Percentiles rank a stretch among this genome's conserved stretches.
Evolutionary conservation across 768 basidiomycete species (phyloP).

Genomic region (Guyanaporus albipodus): DNA sequence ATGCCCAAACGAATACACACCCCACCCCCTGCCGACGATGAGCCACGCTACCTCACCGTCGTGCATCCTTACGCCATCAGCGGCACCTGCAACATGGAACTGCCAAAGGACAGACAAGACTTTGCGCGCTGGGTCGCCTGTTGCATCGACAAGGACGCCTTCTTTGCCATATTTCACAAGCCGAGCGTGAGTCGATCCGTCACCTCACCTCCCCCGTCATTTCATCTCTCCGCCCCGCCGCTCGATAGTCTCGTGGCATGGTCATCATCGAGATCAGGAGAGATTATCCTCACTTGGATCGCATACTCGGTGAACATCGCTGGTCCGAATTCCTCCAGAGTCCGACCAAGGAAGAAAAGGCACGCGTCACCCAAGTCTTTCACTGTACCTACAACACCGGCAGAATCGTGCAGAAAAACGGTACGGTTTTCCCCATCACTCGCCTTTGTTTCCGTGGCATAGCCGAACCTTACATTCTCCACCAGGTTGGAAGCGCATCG

Average conservation of each 20-base stretch:
- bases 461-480: background rate
- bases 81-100: constrained; percentile 38
- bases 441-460: background rate
- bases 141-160: constrained; percentile 31
- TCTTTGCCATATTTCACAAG: constrained; percentile 43
- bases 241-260: constrained; percentile 38
- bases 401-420: constrained; percentile 42
- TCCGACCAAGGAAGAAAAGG: constrained; percentile 30
- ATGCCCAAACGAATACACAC: constrained; percentile 43
- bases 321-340: constrained; percentile 39
- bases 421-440: constrained; percentile 23
- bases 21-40: constrained; percentile 42
- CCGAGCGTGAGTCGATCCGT: constrained; percentile 42
- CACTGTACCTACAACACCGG: constrained; percentile 37
- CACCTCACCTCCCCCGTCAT: too few relatives aligned
- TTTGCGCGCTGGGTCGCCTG: constrained; percentile 44
- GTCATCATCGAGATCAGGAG: constrained; percentile 42
- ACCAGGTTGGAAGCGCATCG: constrained; percentile 46
- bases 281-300: constrained; percentile 28
- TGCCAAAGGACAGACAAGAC: constrained; percentile 33
- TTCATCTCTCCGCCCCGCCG: background rate
- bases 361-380: constrained; percentile 33
- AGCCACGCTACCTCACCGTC: constrained; percentile 43
- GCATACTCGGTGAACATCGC: constrained; percentile 39
- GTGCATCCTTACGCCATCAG: constrained; percentile 40